Base-by-base conservation (phyloP, 306 rosid genomes). In the Pyrus communis region DNA sequence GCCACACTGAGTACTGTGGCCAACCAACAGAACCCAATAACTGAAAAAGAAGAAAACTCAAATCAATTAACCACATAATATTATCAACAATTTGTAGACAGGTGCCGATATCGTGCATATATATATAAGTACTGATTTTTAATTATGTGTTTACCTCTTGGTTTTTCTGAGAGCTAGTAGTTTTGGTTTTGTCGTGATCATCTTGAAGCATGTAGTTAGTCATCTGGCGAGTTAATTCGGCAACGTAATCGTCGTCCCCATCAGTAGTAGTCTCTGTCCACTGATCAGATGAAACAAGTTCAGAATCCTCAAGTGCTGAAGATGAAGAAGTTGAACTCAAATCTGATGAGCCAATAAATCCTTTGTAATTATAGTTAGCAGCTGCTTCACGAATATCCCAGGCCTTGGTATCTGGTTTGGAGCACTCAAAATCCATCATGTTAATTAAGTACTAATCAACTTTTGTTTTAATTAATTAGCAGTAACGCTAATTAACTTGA, bases 211-310 rank as follows among this genome's bases (percentile, higher is more conserved):
- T 84, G 80, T 61, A 74, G 79, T 76, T 84, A 75, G 87, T 64
- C 90, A 88, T 93, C 65, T 76, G 90, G 51, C 81, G 89, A 78
- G 91, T 86, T 73, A 86, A 74, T 74, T 89, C 90, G 4, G 86
- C 76, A 25, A 85, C 75, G 79, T 85, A 80, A 83, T 88, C 93
- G n/a, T 88, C 90, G 35, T 78, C 81, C 33, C 59, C 71, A 9
- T 69, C 72, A 51, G 77, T 67, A 9, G 62, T 49, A 15, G 79
- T 68, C 70, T 75, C 84, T 0, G 83, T 63, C 25, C 78, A 79
- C 65, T 51, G 67, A 27, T 70, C 35, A 38, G 79, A 82, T 22
- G 84, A 76, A 45, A 74, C 65, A 74, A 69, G 78, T 70, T 61
- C 57, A 51, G 43, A 9, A 57, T 21, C 22, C 35, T 14, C 45